Conservation (phyloP, 371 early-diverging fungal genomes). For the Actinomortierella ambigua region DNA sequence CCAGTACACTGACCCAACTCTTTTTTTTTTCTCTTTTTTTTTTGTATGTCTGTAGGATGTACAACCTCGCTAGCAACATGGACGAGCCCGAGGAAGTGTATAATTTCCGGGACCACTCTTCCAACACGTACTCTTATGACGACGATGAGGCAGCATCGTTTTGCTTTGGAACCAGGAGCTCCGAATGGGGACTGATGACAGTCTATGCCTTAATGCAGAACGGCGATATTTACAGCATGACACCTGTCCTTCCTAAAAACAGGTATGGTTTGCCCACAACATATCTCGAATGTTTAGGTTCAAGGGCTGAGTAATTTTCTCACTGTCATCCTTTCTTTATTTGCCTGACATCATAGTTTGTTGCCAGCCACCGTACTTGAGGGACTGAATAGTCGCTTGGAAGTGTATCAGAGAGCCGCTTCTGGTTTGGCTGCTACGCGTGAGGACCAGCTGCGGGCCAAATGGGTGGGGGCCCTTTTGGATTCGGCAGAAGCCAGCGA, state of each 20-base stretch:
- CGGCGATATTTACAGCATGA: conserved; percentile 56
- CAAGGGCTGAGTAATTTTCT: neutral
- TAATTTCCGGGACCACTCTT: conserved; percentile 32
- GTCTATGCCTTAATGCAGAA: conserved; percentile 56
- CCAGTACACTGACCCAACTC: neutral
- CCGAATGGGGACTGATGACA: conserved; percentile 55
- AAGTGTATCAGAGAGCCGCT: too few species aligned
- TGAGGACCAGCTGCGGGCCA: neutral
- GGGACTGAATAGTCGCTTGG: too few species aligned
- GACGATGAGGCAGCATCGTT: conserved; percentile 55
- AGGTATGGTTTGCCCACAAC: conserved; percentile 39
- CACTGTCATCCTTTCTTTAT: neutral
- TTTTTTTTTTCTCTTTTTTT: conserved; percentile 1
- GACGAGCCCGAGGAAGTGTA: conserved; percentile 56
- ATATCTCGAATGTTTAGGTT: neutral
- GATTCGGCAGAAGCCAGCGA: conserved; percentile 20
- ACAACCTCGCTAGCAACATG: conserved; percentile 49
- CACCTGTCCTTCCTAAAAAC: conserved; percentile 56
- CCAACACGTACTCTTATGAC: conserved; percentile 45
- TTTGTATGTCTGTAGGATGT: conserved; percentile 57
- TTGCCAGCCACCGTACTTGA: too few species aligned
- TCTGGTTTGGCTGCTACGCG: neutral
- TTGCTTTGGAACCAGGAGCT: conserved; percentile 50
- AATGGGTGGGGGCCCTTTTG: conserved; percentile 45
- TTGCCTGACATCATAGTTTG: conserved; percentile 6